These are phyloP conservation scores for Diplocarpon mali DNA, from an alignment of 2,329 filamentous ascomycete genomes.

Conservation along the genomic window DNA sequence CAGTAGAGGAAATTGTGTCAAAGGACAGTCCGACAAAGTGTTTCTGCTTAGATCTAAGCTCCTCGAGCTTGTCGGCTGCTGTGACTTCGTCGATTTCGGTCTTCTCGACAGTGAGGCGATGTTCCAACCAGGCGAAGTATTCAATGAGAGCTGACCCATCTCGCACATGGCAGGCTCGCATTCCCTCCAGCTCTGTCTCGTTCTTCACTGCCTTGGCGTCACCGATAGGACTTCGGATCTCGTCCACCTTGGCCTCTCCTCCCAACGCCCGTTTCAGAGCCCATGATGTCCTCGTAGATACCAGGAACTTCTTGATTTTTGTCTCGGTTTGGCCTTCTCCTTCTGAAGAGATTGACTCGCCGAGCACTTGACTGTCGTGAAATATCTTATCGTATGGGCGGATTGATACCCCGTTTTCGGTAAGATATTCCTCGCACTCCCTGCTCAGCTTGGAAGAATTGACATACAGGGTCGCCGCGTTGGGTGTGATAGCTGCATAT, in stretches of 20 bases:
- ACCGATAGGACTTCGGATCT: constrained; percentile 73
- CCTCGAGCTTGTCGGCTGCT: constrained; percentile 83
- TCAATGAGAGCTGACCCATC: constrained; percentile 85
- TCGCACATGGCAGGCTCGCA: constrained; percentile 86
- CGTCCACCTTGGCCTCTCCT: constrained; percentile 75
- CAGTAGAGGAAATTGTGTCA: constrained; percentile 90
- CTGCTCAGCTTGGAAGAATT: constrained; percentile 66
- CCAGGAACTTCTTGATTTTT: constrained; percentile 54
- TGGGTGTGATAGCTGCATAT: constrained; percentile 78
- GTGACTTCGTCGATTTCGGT: constrained; percentile 73
- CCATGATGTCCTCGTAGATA: constrained; percentile 89
- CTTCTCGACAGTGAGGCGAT: constrained; percentile 68
- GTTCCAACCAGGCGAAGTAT: constrained; percentile 94
- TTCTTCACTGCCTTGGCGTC: constrained; percentile 96
- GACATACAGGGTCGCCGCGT: constrained; percentile 69
- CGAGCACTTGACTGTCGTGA: constrained; percentile 58
- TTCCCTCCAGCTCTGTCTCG: constrained; percentile 75
- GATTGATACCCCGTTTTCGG: constrained; percentile 56
- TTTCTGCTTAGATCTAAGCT: constrained; percentile 54
- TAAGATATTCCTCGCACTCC: constrained; percentile 59
- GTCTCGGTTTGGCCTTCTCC: constrained; percentile 25
- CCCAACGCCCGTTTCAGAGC: constrained; percentile 78
- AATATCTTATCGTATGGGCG: constrained; percentile 79
- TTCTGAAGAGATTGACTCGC: constrained; percentile 32
- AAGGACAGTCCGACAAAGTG: constrained; percentile 87